Evolutionary conservation across 257 asterid genomes (phyloP).

Genomic region (Cordia subcordata): DNA sequence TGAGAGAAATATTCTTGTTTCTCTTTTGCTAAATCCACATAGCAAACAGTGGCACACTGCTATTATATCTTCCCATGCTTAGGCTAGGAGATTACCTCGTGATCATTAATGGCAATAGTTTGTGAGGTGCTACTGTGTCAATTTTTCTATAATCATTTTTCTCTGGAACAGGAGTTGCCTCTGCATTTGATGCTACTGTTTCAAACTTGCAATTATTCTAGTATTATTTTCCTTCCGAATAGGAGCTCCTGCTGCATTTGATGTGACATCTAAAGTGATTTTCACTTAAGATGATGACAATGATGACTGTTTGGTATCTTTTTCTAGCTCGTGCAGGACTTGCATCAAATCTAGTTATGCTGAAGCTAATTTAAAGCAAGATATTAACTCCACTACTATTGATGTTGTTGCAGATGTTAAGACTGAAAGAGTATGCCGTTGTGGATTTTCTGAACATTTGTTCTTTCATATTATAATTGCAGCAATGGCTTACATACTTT

Average conservation of each 20-base stretch:
- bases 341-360: constrained; percentile 72
- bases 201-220: no score
- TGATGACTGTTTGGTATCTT: constrained; percentile 8
- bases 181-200: background rate
- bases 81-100: no score
- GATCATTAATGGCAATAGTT: no score
- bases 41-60: no score
- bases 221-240: no score
- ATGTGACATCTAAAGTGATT: constrained; percentile 5
- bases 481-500: constrained; percentile 13
- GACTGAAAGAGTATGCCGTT: constrained; percentile 62
- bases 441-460: constrained; percentile 5
- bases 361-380: constrained; percentile 31
- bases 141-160: no score
- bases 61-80: no score
- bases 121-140: no score
- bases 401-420: constrained; percentile 87
- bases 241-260: background rate
- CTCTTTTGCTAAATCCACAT: no score
- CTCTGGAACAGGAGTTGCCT: no score
- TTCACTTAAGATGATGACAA: constrained; percentile 4
- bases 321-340: constrained; percentile 35
- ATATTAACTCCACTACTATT: constrained; percentile 44
- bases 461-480: constrained; percentile 1
- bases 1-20: no score